Conservation (phyloP, 202 grass and related monocot species). For the Saccharum hybrid region DNA sequence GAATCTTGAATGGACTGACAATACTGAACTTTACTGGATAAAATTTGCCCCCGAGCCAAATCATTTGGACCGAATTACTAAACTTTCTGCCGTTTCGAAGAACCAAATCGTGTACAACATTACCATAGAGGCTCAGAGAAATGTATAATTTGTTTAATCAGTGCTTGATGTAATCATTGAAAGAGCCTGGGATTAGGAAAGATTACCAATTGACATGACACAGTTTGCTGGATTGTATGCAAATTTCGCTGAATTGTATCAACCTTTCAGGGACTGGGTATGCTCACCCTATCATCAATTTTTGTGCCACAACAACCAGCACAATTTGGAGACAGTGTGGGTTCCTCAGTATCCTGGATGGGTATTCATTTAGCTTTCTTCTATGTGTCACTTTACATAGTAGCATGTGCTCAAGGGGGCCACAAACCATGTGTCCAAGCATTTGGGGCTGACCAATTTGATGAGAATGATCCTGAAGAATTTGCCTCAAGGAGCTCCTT, state of each 20-base stretch:
- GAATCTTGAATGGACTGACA: background rate
- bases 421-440: conserved; percentile 82
- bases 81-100: background rate
- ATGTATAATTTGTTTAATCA: background rate
- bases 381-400: conserved; percentile 68
- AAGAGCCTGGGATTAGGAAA: background rate
- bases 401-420: conserved; percentile 71
- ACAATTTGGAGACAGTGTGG: background rate
- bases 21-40: background rate
- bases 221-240: background rate
- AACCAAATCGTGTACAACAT: background rate
- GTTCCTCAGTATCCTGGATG: conserved; percentile 23
- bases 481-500: conserved; percentile 63
- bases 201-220: background rate
- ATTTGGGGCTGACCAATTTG: conserved; percentile 88
- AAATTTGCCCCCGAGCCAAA: background rate
- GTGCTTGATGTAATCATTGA: background rate
- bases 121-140: background rate
- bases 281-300: conserved; percentile 60
- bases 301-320: conserved; percentile 35
- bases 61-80: background rate
- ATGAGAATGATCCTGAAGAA: conserved; percentile 68
- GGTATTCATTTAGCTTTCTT: conserved; percentile 52
- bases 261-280: conserved; percentile 45
- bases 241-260: background rate